A percentile compares a stretch with the other conserved stretches of the same genome.
Conservation (phyloP, 2,329 filamentous ascomycete genomes). For the Thyridium curvatum region DNA sequence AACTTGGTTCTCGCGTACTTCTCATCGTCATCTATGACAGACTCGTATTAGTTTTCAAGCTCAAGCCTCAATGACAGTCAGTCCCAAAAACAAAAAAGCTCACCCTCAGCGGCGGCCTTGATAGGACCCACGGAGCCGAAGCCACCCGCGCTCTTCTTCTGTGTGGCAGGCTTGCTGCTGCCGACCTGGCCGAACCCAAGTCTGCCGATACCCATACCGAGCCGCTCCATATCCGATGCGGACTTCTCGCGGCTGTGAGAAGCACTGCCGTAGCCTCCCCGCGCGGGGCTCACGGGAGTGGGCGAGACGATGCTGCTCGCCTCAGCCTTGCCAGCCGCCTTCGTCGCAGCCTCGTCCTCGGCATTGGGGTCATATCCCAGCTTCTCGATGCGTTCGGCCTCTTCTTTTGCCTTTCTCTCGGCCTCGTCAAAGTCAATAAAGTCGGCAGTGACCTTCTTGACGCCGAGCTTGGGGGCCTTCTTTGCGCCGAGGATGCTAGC, state of each 20-base stretch:
- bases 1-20: conserved; percentile 85
- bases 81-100: no score
- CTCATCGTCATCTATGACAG: conserved; percentile 60
- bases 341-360: conserved; percentile 51
- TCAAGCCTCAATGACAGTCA: no score
- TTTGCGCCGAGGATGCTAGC: conserved; percentile 80
- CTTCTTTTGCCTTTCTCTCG: conserved; percentile 94
- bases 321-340: conserved; percentile 19
- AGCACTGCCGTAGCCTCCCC: conserved; percentile 57
- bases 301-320: conserved; percentile 57
- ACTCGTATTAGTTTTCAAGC: not conserved
- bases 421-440: conserved; percentile 94
- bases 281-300: conserved; percentile 64
- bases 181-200: conserved; percentile 86
- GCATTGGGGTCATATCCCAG: conserved; percentile 92
- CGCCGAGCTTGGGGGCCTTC: conserved; percentile 77
- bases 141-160: conserved; percentile 62
- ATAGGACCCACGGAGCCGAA: conserved; percentile 81
- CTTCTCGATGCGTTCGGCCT: conserved; percentile 92
- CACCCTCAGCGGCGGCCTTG: conserved; percentile 65
- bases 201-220: conserved; percentile 82
- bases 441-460: conserved; percentile 79
- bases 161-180: conserved; percentile 49
- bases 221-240: conserved; percentile 74
- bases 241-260: conserved; percentile 52